Base-by-base conservation (phyloP, 2,329 filamentous ascomycete genomes). In the Monosporascus sp. region DNA sequence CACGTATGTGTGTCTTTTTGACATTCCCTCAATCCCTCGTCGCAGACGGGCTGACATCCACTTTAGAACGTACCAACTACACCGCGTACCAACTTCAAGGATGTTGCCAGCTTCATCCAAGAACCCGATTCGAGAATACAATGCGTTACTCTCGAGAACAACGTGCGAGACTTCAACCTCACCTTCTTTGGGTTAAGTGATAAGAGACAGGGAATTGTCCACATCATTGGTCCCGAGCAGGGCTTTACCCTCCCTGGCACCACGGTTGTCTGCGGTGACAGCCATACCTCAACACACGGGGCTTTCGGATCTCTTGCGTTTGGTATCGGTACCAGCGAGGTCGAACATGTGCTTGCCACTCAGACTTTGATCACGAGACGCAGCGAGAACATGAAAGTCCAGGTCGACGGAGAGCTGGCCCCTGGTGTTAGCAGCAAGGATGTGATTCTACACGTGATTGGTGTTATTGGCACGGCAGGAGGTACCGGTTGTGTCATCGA, bases 311-410 rank as follows among this genome's bases (percentile, higher is more conserved):
- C 92, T 63, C 84, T 97, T 58, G 94, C 94, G 41, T 96, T 96
- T 68, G 94, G 94, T 72, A 99, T 99, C 68, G 94, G 94, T 64
- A 99, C 94, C 58, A 96, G 90, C 70, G 94, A 99, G 76, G 94
- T 97, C 62, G 94, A 99, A 81, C 93, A 99, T 74, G 94, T 99
- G 58, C 82, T 99, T 53, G 94, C 94, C 50, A 97, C 94, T 15
- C 94, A 97, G 74, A 96, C 91, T 55, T 78, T 99, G 61, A 91
- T 97, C 71, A 96, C 92, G 58, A 91, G 91, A 76, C 83, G 91
- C 68, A 96, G 91, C 75, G 97, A 97, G 79, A 97, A 99, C 79
- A 97, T 99, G 93, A 88, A 91, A 67, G 87, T 99, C 65, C 89
- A 96, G 74, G 89, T 97, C 56, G 90, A 97, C 61, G 94, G 94